Conservation (phyloP, 2,329 filamentous ascomycete genomes). For the Botrytis aclada region DNA sequence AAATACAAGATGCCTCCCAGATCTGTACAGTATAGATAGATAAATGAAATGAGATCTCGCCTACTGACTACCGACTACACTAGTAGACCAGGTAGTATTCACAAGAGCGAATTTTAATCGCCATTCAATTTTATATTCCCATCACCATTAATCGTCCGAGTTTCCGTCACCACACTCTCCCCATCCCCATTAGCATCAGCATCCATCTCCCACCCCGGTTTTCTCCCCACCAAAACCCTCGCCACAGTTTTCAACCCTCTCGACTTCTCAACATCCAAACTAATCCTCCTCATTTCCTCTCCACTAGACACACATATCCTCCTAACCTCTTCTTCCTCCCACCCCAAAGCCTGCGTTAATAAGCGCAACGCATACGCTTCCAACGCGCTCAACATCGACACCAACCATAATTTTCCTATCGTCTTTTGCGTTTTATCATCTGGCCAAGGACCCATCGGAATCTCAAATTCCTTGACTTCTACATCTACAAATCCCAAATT, state of each 20-base stretch:
- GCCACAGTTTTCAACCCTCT: conserved; percentile 30
- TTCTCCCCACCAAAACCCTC: conserved; percentile 32
- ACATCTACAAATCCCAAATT: conserved; percentile 46
- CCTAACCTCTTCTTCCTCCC: conserved; percentile 31
- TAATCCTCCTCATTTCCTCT: conserved; percentile 24
- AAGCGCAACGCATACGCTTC: conserved; percentile 32
- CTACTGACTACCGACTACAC: background rate
- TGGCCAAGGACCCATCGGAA: conserved; percentile 39
- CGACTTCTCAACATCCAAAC: conserved; percentile 26
- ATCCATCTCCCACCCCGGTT: conserved; percentile 23
- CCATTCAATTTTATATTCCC: background rate
- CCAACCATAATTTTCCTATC: conserved; percentile 32
- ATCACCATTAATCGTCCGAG: background rate
- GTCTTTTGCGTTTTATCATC: conserved; percentile 33
- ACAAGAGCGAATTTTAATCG: background rate
- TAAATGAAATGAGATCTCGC: background rate
- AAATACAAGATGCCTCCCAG: background rate
- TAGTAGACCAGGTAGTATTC: background rate
- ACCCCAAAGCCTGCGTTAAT: conserved; percentile 31
- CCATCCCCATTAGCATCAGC: background rate
- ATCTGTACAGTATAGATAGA: background rate
- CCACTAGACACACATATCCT: conserved; percentile 22
- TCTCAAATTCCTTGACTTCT: conserved; percentile 27
- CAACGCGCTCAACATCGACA: conserved; percentile 28
- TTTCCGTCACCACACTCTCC: background rate